These are phyloP conservation scores for Pseudoscleropodium purum DNA, from an alignment of 225 moss, liverwort and hornwort genomes.

Conservation along the genomic window DNA sequence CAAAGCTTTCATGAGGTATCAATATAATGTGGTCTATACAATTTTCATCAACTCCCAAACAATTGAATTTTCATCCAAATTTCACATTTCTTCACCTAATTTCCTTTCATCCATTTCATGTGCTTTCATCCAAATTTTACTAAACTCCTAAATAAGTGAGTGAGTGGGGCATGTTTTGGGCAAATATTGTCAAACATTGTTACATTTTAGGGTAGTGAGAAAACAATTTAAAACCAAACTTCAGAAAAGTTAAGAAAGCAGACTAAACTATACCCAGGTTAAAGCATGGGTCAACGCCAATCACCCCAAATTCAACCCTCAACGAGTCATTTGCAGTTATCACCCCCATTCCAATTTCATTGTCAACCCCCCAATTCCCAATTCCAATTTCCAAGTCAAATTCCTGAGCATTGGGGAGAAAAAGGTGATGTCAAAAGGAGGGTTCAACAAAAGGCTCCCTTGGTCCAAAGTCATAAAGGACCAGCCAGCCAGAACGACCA, in stretches of 20 bases:
- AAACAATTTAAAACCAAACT: neutral
- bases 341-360: neutral
- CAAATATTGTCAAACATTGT: too few relatives aligned
- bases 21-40: neutral
- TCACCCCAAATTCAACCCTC: neutral
- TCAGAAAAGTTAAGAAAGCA: neutral
- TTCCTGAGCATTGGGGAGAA: neutral
- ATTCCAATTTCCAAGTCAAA: neutral
- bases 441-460: neutral
- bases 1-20: neutral
- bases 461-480: neutral
- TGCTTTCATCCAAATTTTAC: neutral
- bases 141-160: fast-evolving
- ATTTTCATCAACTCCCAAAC: neutral
- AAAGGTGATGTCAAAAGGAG: neutral
- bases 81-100: neutral
- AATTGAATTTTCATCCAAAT: neutral
- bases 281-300: neutral
- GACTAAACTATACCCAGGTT: neutral
- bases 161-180: fast-evolving
- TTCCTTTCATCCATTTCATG: neutral
- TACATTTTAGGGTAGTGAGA: too few relatives aligned
- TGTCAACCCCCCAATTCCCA: neutral
- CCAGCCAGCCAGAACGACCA: neutral
- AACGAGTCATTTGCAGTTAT: neutral